Conservation (phyloP, 2,329 filamentous ascomycete species). For the Ascochyta rabiei region DNA sequence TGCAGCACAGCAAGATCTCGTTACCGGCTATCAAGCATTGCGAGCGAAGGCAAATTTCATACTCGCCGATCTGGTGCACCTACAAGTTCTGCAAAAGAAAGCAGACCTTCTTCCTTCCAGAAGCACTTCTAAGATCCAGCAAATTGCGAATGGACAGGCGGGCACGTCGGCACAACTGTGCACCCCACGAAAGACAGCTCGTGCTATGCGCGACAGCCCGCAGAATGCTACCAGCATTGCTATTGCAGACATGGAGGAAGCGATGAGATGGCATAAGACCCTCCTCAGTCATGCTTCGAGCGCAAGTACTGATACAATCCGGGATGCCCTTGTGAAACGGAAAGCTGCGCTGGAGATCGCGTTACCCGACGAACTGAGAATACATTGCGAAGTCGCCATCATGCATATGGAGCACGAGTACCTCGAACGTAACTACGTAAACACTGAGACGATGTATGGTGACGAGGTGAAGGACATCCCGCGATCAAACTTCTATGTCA, state of each 20-base stretch:
- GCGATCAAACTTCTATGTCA: slow-evolving; percentile 45
- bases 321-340: slow-evolving; percentile 38
- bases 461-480: slow-evolving; percentile 42
- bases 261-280: slow-evolving; percentile 29
- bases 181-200: slow-evolving; percentile 33
- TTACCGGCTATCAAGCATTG: slow-evolving; percentile 32
- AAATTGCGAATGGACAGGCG: slow-evolving; percentile 24
- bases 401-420: slow-evolving; percentile 48
- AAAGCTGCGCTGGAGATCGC: slow-evolving; percentile 28
- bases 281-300: slow-evolving; percentile 19
- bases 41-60: slow-evolving; percentile 30
- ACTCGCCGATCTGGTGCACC: slow-evolving; percentile 32
- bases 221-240: slow-evolving; percentile 28
- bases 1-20: slow-evolving; percentile 29
- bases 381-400: slow-evolving; percentile 37
- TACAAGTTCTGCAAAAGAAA: slow-evolving; percentile 36
- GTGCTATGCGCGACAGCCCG: slow-evolving; percentile 27
- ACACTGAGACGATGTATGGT: slow-evolving; percentile 45
- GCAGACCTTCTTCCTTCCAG: slow-evolving; percentile 24
- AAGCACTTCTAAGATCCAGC: slow-evolving; percentile 26
- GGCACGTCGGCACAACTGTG: slow-evolving; percentile 13
- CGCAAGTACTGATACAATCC: slow-evolving; percentile 26
- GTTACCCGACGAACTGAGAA: slow-evolving; percentile 34
- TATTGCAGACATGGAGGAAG: slow-evolving; percentile 35
- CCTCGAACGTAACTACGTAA: slow-evolving; percentile 42